Base-by-base conservation (phyloP, 768 basidiomycete species). In the Lentinula edodes region DNA sequence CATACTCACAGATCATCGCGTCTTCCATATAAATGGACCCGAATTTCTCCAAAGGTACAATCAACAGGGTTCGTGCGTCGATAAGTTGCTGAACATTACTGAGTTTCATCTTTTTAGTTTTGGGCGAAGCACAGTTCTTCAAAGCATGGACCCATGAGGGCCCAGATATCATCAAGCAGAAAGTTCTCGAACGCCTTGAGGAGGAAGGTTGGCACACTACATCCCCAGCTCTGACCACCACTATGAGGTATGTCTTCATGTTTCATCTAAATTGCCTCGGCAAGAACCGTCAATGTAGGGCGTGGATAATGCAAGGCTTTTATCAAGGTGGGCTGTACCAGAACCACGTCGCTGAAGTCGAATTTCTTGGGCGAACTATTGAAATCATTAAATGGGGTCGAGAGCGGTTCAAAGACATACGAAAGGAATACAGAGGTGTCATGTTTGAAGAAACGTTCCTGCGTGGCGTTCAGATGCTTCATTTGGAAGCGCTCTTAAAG, bases 221-320 rank as follows among this genome's bases (percentile, higher is more conserved):
- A 12, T 64, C 65, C 46, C 58, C 52, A 1, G 64, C 69, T 5
- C 38, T 67, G 8, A 63, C 63, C 10, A 6, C 64, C 1, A 67
- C 65, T 35, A 46, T 70, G 42, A 66, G 67, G 67, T 70, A 52
- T 36, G 9, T 16, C 35, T 32, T n/a, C 23, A 28, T 28, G 28
- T 28, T 28, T 28, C 28, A 28, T 28, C 2, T 3, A 28, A 28
- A 28, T 28, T 28, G 28, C 28, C 28, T 28, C 3, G 28, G 28
- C 3, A 28, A 28, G 3, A 28, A 28, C 28, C 28, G 28, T 28
- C 28, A 2, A 28, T 28, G 28, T 28, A 28, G 28, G 28, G 28
- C 28, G 28, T 28, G 28, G 28, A 28, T 28, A 28, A 28, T 28
- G 28, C 28, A 28, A 28, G 28, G 28, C 3, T 28, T 28, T 28